These are phyloP conservation scores for Phylloboletellus chloephorus DNA, from an alignment of 1,284 basidiomycete genomes.

Conservation along the genomic window DNA sequence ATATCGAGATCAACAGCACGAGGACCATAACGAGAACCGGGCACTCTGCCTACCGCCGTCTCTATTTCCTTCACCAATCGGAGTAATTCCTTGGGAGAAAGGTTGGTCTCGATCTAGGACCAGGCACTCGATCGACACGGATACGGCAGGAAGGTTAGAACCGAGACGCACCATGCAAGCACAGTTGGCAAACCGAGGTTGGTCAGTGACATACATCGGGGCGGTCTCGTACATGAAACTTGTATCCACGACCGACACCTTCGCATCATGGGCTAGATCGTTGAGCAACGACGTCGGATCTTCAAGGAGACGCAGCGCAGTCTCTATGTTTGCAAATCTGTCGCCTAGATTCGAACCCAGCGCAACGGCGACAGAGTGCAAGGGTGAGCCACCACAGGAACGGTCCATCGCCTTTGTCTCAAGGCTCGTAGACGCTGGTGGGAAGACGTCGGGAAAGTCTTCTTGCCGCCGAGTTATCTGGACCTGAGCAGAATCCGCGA, in stretches of 20 bases:
- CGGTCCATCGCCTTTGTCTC: neutral
- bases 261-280: conserved; percentile 18
- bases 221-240: conserved; percentile 92
- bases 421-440: neutral
- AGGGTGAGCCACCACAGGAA: conserved; percentile 32
- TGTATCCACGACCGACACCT: conserved; percentile 61
- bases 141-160: neutral
- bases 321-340: conserved; percentile 77
- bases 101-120: conserved; percentile 46
- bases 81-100: conserved; percentile 63
- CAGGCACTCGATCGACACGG: no score
- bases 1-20: conserved; percentile 92
- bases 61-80: conserved; percentile 75
- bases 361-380: conserved; percentile 60
- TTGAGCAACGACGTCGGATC: conserved; percentile 19
- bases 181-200: conserved; percentile 87
- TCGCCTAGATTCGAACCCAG: conserved; percentile 92
- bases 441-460: conserved; percentile 10
- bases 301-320: conserved; percentile 22
- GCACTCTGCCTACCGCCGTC: conserved; percentile 70
- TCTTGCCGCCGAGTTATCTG: conserved; percentile 4
- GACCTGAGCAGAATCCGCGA: conserved; percentile 47
- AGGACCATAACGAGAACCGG: conserved; percentile 82
- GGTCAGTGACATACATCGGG: conserved; percentile 94
- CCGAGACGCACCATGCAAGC: conserved; percentile 66